Conservation (phyloP, 2,329 filamentous ascomycete genomes). For the Cryphonectria radicalis region DNA sequence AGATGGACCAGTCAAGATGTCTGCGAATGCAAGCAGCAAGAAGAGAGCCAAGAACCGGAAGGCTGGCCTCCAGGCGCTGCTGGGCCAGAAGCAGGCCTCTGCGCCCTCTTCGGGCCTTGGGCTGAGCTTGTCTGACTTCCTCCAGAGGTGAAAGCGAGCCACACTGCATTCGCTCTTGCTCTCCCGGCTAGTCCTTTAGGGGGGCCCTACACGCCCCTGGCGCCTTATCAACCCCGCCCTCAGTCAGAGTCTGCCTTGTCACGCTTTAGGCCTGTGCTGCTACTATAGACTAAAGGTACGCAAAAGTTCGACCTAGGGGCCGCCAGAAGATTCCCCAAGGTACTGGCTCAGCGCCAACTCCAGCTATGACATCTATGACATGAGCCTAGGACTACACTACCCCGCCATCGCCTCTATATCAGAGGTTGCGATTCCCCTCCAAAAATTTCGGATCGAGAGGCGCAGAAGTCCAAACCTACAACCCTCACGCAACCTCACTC, state of each 20-base stretch:
- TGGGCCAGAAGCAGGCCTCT: conserved; percentile 55
- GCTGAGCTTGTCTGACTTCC: conserved; percentile 61
- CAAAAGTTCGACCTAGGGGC: background rate
- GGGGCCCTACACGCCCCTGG: background rate
- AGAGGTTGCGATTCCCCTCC: conserved; percentile 41
- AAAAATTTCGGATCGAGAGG: conserved; percentile 37
- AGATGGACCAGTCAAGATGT: conserved; percentile 38
- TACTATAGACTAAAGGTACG: background rate
- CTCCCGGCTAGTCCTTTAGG: background rate
- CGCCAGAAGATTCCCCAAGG: conserved; percentile 35
- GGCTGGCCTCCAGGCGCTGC: conserved; percentile 66
- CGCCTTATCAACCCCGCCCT: background rate
- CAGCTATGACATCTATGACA: conserved; percentile 35
- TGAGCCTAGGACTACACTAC: conserved; percentile 38
- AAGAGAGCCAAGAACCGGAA: conserved; percentile 69
- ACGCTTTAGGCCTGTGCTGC: background rate
- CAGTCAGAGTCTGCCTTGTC: background rate
- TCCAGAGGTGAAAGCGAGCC: conserved; percentile 42
- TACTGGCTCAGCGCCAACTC: conserved; percentile 19
- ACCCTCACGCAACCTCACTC: background rate
- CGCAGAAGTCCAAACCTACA: background rate
- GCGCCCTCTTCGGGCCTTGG: conserved; percentile 44
- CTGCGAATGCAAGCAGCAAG: conserved; percentile 63
- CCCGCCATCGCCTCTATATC: conserved; percentile 39
- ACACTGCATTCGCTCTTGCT: background rate